Conservation (phyloP, 192 early-diverging fungal genomes). For the Backusella macrospora region DNA sequence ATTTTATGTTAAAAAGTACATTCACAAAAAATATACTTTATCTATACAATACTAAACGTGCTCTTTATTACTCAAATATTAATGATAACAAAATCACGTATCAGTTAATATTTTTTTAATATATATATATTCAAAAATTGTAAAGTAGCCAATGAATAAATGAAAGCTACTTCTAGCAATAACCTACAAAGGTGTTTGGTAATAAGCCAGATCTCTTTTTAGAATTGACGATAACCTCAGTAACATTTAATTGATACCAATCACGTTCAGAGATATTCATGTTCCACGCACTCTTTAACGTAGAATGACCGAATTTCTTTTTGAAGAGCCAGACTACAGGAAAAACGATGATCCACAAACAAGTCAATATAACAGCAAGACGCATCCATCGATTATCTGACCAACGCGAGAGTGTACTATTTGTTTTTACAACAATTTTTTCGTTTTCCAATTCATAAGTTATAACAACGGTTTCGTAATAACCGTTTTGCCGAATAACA, state of each 20-base stretch:
- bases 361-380: slow-evolving; percentile 43
- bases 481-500: slow-evolving; percentile 44
- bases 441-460: slow-evolving; percentile 38
- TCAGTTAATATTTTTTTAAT: no score
- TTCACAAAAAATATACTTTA: no score
- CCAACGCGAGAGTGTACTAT: slow-evolving; percentile 31
- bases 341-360: slow-evolving; percentile 49
- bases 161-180: background rate
- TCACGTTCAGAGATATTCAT: slow-evolving; percentile 37
- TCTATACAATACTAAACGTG: no score
- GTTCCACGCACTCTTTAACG: slow-evolving; percentile 37
- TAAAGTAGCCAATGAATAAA: no score
- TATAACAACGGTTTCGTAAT: slow-evolving; percentile 38
- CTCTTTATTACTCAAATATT: no score
- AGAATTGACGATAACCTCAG: background rate
- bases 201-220: background rate
- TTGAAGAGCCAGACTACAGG: slow-evolving; percentile 30
- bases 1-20: no score
- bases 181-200: background rate
- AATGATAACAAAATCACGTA: no score
- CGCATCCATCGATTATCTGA: slow-evolving; percentile 28
- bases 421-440: slow-evolving; percentile 36
- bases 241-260: slow-evolving; percentile 27
- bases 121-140: no score
- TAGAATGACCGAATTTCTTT: slow-evolving; percentile 34